Percentiles rank a stretch among this genome's conserved stretches.
Conservation (phyloP, 345 rosid species). For the Tarenaya hassleriana region DNA sequence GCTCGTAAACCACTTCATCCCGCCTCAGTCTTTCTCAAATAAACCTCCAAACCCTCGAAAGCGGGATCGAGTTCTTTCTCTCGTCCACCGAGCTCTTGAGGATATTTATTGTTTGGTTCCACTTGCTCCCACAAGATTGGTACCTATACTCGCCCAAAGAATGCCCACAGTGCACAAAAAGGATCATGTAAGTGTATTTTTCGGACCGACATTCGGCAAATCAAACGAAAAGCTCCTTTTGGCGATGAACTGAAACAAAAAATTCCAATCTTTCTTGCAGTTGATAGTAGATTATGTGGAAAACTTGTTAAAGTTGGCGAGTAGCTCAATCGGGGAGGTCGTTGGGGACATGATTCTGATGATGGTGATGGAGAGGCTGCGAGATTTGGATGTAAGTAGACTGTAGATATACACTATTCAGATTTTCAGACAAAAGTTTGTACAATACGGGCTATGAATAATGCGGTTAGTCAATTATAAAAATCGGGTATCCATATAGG, state of each 20-base stretch:
- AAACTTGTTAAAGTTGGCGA: conserved; percentile 75
- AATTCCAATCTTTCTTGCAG: conserved; percentile 26
- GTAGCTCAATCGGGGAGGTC: conserved; percentile 58
- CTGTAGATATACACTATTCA: no score
- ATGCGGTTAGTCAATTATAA: conserved; percentile 9
- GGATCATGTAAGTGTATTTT: conserved; percentile 44
- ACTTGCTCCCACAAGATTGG: conserved; percentile 59
- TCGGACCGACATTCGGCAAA: background rate
- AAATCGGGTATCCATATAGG: conserved; percentile 28
- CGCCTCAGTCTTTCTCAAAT: conserved; percentile 41
- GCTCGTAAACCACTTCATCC: conserved; percentile 63
- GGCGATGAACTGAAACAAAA: conserved; percentile 8
- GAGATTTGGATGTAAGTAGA: conserved; percentile 86
- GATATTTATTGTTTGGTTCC: conserved; percentile 59
- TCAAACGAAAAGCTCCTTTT: background rate
- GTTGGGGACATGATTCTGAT: conserved; percentile 60
- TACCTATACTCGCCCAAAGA: conserved; percentile 41
- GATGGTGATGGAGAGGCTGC: conserved; percentile 65
- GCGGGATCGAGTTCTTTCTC: conserved; percentile 57
- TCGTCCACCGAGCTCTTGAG: conserved; percentile 61
- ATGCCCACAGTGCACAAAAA: conserved; percentile 50
- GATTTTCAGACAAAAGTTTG: background rate
- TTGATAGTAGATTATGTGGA: conserved; percentile 48
- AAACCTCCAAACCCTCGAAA: conserved; percentile 40
- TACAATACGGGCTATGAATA: conserved; percentile 5